These are phyloP conservation scores for Sanghuangporus weigelae DNA, from an alignment of 1,284 basidiomycete genomes.

Conservation along the genomic window DNA sequence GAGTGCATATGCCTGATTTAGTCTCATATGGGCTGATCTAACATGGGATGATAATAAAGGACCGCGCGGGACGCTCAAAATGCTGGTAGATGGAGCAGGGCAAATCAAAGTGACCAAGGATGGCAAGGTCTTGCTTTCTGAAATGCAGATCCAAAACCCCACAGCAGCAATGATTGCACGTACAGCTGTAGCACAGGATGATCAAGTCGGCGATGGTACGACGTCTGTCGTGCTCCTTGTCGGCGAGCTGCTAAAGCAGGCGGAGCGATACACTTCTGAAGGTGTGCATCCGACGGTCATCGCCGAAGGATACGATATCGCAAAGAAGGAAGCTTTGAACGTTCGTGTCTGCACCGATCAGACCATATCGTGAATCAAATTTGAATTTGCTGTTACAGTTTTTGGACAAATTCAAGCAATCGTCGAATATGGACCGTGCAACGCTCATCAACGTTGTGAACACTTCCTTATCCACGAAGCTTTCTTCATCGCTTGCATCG, in stretches of 20 bases:
- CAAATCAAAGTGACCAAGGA: slow-evolving; percentile 99
- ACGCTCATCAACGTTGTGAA: slow-evolving; percentile 91
- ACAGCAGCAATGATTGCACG: slow-evolving; percentile 99
- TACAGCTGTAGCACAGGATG: slow-evolving; percentile 97
- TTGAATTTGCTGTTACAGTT: slow-evolving; percentile 50
- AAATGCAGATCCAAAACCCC: slow-evolving; percentile 99
- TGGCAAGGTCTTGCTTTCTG: slow-evolving; percentile 96
- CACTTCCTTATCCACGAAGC: slow-evolving; percentile 94
- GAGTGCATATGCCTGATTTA: slow-evolving; percentile 23
- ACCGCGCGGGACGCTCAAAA: slow-evolving; percentile 94
- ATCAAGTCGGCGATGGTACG: slow-evolving; percentile 98
- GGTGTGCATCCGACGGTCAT: slow-evolving; percentile 98
- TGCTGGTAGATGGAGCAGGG: slow-evolving; percentile 99
- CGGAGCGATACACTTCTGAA: slow-evolving; percentile 96
- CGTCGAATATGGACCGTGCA: slow-evolving; percentile 76
- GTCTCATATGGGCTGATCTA: neutral
- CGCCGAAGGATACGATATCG: slow-evolving; percentile 93
- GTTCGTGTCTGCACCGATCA: slow-evolving; percentile 41
- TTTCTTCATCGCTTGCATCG: slow-evolving; percentile 79
- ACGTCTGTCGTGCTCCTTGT: slow-evolving; percentile 97
- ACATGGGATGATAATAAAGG: slow-evolving; percentile 44
- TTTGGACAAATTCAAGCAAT: slow-evolving; percentile 85
- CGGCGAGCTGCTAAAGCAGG: slow-evolving; percentile 96
- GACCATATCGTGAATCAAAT: neutral
- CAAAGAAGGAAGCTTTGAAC: slow-evolving; percentile 89